Evolutionary conservation across 768 basidiomycete species (phyloP), one percentile per base, ranked within the genome.

Genomic region (Serendipita sp.): DNA sequence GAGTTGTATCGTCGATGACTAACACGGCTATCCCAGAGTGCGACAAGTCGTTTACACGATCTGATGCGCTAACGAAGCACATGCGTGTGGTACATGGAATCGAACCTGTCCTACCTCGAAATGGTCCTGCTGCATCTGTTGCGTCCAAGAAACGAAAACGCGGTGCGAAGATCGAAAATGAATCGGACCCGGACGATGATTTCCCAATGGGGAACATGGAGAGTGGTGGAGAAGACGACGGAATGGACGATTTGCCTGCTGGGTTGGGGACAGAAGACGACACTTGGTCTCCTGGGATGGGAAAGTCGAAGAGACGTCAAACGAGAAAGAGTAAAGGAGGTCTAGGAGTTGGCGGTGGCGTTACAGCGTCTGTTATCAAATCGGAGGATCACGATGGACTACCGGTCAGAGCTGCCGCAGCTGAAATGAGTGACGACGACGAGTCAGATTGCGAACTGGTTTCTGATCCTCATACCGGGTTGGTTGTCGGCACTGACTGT

Each of bases 21-120:
- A 30, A 54, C 11, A 30, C 52, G 2, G 15, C 23, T 1, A 23
- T 23, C 30, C 16, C 52, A 76, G 77, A 75, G 69, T 78, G 77
- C 70, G 72, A 72, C 70, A 74, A 74, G 45, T 70, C 73, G 3
- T 78, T 78, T 69, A 76, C 76, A 11, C 73, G 77, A 3, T 66
- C 65, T 11, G 65, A 66, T 36, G 65, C 65, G 2, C 30, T 66
- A 11, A 63, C 65, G 7, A 66, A 66, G 58, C 65, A 66, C 65
- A 66, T 66, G 65, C 65, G 65, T 15, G 65, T 65, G 28, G 65
- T 66, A 18, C 65, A 66, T 44, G 35, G 36, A n/a, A 66, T 66
- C 8, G 56, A 60, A 35, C 56, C 56, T 32, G 23, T 35, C 3
- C 16, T 32, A n/a, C 56, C 56, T n/a, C 35, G 47, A 16, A 66